Conservation (phyloP, 306 rosid genomes). For the Dryas alaskensis region DNA sequence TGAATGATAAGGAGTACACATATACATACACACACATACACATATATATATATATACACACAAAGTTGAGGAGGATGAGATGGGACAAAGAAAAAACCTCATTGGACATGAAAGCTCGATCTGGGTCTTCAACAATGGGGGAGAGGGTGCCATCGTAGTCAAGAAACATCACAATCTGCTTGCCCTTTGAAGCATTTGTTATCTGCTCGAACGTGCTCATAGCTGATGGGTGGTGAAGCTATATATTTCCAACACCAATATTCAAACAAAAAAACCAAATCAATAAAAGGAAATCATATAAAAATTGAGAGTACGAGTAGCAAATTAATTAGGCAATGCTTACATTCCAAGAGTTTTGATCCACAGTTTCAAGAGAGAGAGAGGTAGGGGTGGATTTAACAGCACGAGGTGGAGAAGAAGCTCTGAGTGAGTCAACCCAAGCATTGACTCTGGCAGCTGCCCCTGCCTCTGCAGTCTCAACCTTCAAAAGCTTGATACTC, state of each 20-base stretch:
- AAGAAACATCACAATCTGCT: slow-evolving; percentile 71
- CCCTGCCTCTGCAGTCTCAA: slow-evolving; percentile 34
- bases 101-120: slow-evolving; percentile 76
- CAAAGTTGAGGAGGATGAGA: neutral
- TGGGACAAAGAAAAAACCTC: slow-evolving; percentile 45
- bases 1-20: neutral
- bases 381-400: slow-evolving; percentile 27
- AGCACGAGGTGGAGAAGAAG: slow-evolving; percentile 70
- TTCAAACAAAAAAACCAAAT: neutral
- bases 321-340: slow-evolving; percentile 18
- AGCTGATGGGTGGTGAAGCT: slow-evolving; percentile 81
- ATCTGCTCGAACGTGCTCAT: slow-evolving; percentile 61
- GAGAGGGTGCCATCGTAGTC: slow-evolving; percentile 98
- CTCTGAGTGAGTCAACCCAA: slow-evolving; percentile 89
- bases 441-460: slow-evolving; percentile 42
- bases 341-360: slow-evolving; percentile 58
- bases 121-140: slow-evolving; percentile 87
- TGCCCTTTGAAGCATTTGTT: slow-evolving; percentile 48
- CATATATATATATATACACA: neutral
- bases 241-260: neutral
- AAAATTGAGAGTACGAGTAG: neutral
- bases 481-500: slow-evolving; percentile 40
- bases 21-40: neutral
- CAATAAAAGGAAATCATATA: neutral
- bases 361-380: slow-evolving; percentile 32